Evolutionary conservation across 306 rosid genomes (phyloP).

Genomic region (Hippophae gyantsensis): DNA sequence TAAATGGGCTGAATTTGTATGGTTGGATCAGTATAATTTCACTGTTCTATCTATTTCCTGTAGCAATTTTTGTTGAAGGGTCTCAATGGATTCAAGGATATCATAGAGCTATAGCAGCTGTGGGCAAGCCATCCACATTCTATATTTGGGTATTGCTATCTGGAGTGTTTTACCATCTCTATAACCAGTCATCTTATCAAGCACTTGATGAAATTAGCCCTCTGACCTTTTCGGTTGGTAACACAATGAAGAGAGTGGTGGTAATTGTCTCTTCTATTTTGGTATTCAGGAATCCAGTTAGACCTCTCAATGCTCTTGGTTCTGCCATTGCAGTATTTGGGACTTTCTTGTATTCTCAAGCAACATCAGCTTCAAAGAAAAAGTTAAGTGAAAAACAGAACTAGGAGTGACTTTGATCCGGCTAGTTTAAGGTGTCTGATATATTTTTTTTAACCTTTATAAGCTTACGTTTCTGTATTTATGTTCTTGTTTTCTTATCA

Average conservation of each 20-base stretch:
- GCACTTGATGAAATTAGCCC: slow-evolving; percentile 92
- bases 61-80: slow-evolving; percentile 79
- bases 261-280: slow-evolving; percentile 70
- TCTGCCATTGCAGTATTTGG: slow-evolving; percentile 87
- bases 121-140: slow-evolving; percentile 60
- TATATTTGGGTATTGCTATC: slow-evolving; percentile 78
- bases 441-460: neutral
- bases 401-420: slow-evolving; percentile 12
- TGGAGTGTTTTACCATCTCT: slow-evolving; percentile 88
- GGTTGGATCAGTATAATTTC: slow-evolving; percentile 75
- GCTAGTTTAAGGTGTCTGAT: slow-evolving; percentile 1
- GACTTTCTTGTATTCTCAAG: slow-evolving; percentile 85
- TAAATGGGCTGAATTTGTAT: slow-evolving; percentile 77
- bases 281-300: slow-evolving; percentile 84
- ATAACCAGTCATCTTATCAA: slow-evolving; percentile 91
- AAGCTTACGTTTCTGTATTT: slow-evolving; percentile 1
- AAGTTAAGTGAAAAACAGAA: slow-evolving; percentile 51
- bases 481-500: too few species aligned
- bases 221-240: slow-evolving; percentile 81
- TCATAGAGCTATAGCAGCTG: slow-evolving; percentile 54
- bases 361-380: slow-evolving; percentile 50
- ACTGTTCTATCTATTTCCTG: slow-evolving; percentile 68
- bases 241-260: slow-evolving; percentile 94
- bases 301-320: slow-evolving; percentile 85
- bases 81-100: slow-evolving; percentile 88